Conservation (phyloP, 306 rosid species). For the Lathyrus tuberosus region DNA sequence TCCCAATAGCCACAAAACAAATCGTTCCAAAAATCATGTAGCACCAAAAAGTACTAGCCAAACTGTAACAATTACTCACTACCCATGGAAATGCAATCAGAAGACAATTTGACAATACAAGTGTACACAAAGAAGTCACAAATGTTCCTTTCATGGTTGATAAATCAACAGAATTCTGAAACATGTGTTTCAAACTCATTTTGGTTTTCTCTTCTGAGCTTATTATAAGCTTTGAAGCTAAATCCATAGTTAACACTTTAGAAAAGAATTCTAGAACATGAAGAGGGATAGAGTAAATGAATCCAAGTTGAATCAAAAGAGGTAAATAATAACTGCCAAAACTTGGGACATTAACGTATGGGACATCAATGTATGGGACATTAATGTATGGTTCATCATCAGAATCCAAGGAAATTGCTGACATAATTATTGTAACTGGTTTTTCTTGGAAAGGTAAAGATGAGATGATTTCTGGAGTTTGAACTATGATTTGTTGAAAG, state of each 20-base stretch:
- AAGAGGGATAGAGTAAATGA: conserved; percentile 47
- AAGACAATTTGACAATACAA: conserved; percentile 36
- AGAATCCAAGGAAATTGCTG: no score
- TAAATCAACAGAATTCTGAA: conserved; percentile 34
- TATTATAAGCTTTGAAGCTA: conserved; percentile 42
- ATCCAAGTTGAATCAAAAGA: conserved; percentile 42
- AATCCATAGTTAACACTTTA: conserved; percentile 37
- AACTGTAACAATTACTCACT: not conserved
- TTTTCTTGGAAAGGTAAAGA: not conserved
- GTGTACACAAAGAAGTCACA: conserved; percentile 42
- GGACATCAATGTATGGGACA: no score
- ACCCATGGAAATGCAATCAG: conserved; percentile 38
- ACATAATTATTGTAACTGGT: no score
- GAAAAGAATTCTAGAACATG: conserved; percentile 48
- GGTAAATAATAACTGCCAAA: conserved; percentile 34
- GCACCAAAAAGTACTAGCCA: conserved; percentile 1
- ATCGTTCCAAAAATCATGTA: conserved; percentile 20
- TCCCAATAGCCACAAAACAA: conserved; percentile 31
- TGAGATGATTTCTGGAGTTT: conserved; percentile 38
- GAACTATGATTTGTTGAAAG: conserved; percentile 45
- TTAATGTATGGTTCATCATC: not conserved
- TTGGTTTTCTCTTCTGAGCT: conserved; percentile 15
- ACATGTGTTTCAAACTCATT: conserved; percentile 47
- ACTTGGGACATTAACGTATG: not conserved
- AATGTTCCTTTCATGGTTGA: conserved; percentile 46